Percentiles rank a stretch among this genome's conserved stretches.
Conservation (phyloP, 2,329 filamentous ascomycete genomes). For the Chaetothyriales sp. region DNA sequence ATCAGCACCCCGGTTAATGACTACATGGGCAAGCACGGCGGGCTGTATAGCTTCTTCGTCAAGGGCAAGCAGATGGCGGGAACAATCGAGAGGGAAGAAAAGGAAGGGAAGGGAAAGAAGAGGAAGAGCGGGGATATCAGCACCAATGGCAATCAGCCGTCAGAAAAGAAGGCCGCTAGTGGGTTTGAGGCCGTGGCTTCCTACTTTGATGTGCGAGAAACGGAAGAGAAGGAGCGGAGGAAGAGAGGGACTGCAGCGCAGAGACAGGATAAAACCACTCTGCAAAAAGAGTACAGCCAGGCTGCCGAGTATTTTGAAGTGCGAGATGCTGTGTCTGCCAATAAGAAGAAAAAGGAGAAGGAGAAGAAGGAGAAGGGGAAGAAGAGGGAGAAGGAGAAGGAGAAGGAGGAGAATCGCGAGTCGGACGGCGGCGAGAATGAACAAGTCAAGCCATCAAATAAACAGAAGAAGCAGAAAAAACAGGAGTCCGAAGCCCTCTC, state of each 20-base stretch:
- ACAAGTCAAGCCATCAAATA: background rate
- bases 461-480: constrained; percentile 5
- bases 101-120: constrained; percentile 3
- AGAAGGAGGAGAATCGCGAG: background rate
- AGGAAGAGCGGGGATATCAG: constrained; percentile 15
- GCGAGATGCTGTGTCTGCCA: background rate
- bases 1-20: constrained; percentile 26
- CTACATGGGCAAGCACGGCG: constrained; percentile 29
- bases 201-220: background rate
- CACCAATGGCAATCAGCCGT: background rate
- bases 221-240: constrained; percentile 1
- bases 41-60: constrained; percentile 73
- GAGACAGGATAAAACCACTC: background rate
- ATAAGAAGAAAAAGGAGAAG: background rate
- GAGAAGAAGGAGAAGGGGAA: background rate
- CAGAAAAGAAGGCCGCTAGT: background rate
- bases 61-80: constrained; percentile 64
- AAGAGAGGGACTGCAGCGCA: background rate
- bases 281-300: background rate
- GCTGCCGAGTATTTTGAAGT: background rate
- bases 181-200: background rate
- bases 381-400: background rate
- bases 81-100: constrained; percentile 38
- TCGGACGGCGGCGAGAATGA: background rate
- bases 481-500: background rate